These are phyloP conservation scores for Lipomyces sp. DNA, from an alignment of 805 yeast genomes.

Conservation along the genomic window DNA sequence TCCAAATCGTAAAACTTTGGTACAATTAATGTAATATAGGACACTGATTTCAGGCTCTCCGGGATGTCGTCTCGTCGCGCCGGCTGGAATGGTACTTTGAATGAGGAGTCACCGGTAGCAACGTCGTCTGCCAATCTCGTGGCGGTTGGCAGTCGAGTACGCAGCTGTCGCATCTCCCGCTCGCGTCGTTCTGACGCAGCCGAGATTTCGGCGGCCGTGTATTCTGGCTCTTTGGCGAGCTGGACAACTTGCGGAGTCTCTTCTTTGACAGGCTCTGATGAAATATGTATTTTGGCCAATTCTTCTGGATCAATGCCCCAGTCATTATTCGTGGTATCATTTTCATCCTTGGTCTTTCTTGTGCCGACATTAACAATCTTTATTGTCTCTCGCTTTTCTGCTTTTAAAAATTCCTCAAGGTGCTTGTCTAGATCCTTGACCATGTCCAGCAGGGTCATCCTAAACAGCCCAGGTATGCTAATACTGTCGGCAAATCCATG, in stretches of 20 bases:
- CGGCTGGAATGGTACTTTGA: slow-evolving; percentile 19
- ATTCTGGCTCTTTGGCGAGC: slow-evolving; percentile 2
- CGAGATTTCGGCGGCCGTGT: slow-evolving; percentile 8
- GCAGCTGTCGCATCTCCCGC: slow-evolving; percentile 22
- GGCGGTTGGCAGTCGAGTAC: slow-evolving; percentile 13
- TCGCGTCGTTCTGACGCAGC: slow-evolving; percentile 18
- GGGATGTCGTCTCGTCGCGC: slow-evolving; percentile 2
- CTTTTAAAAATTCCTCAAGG: slow-evolving; percentile 56
- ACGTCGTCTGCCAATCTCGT: slow-evolving; percentile 3
- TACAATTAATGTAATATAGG: slow-evolving; percentile 15
- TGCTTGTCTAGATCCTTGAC: slow-evolving; percentile 54
- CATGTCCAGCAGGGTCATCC: slow-evolving; percentile 54
- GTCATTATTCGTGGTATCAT: slow-evolving; percentile 8
- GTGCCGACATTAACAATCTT: slow-evolving; percentile 48
- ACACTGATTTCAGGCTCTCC: neutral
- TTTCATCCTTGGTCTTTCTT: neutral
- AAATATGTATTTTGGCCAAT: neutral
- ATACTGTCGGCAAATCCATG: slow-evolving; percentile 48
- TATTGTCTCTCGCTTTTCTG: slow-evolving; percentile 58
- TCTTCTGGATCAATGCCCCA: slow-evolving; percentile 20
- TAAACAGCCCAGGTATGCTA: slow-evolving; percentile 35
- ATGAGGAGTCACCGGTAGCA: slow-evolving; percentile 1
- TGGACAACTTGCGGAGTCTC: neutral
- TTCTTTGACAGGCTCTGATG: neutral
- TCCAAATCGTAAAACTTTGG: slow-evolving; percentile 27